Percentiles rank a stretch among this genome's conserved stretches.
These are phyloP conservation scores for Phytopythium kandeliae DNA, from an alignment of 352 stramenopile genomes.

Conservation along the genomic window DNA sequence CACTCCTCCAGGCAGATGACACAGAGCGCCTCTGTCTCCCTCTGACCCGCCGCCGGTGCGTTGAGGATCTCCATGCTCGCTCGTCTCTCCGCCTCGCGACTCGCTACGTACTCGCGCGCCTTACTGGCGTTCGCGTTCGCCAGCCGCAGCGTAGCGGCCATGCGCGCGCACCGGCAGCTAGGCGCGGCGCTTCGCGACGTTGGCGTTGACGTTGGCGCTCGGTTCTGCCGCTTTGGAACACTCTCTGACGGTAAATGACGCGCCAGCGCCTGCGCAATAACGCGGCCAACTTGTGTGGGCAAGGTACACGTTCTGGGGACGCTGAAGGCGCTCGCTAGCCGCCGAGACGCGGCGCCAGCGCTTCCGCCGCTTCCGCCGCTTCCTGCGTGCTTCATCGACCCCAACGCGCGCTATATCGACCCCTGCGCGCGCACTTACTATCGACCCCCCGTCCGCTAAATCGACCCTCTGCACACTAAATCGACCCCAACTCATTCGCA, in stretches of 20 bases:
- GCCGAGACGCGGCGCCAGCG: neutral
- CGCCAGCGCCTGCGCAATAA: neutral
- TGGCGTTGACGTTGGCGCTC: neutral
- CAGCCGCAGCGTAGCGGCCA: constrained; percentile 24
- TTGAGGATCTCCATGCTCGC: neutral
- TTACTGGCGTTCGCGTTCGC: constrained; percentile 18
- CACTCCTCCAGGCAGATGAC: constrained; percentile 29
- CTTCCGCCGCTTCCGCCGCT: too few species aligned
- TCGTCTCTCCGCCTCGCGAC: neutral
- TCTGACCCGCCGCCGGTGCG: neutral
- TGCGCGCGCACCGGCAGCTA: constrained; percentile 4
- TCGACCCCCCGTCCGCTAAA: too few species aligned
- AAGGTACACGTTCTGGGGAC: neutral
- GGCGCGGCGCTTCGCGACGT: neutral
- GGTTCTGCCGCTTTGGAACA: neutral
- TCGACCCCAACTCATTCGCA: too few species aligned
- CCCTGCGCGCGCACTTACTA: too few species aligned
- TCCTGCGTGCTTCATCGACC: constrained; percentile 1
- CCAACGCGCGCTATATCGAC: too few species aligned
- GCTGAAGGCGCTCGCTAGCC: neutral
- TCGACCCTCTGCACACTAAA: too few species aligned
- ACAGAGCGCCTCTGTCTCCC: constrained; percentile 10
- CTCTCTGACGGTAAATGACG: neutral
- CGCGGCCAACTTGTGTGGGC: neutral
- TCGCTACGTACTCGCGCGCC: constrained; percentile 20